Evolutionary conservation across 2,329 filamentous ascomycete genomes (phyloP).

Genomic region (Fusarium dimerum): DNA sequence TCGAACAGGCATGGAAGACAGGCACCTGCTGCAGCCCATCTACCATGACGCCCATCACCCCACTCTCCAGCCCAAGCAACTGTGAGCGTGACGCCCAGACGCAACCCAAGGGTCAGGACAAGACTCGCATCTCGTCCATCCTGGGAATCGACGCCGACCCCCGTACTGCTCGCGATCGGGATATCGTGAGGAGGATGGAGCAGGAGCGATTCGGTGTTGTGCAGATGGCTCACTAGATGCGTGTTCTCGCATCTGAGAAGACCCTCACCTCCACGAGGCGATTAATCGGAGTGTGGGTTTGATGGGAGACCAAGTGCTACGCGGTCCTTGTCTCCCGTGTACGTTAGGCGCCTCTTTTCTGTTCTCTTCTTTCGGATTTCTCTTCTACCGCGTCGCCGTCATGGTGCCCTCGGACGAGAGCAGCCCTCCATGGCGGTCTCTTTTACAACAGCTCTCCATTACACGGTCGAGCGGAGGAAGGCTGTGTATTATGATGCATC

Average conservation of each 20-base stretch:
- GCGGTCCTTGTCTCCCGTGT: constrained; percentile 13
- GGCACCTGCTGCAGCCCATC: constrained; percentile 43
- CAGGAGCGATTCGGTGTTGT: constrained; percentile 46
- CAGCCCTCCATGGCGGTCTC: not conserved
- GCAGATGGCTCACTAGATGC: constrained; percentile 27
- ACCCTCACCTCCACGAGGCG: constrained; percentile 9
- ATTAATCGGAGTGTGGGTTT: constrained; percentile 13
- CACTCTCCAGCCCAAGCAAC: constrained; percentile 52
- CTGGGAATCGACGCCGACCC: constrained; percentile 61
- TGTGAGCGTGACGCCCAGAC: constrained; percentile 43
- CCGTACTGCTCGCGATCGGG: constrained; percentile 57
- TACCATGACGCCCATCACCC: constrained; percentile 52
- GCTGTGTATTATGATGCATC: constrained; percentile 10
- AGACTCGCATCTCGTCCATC: constrained; percentile 64
- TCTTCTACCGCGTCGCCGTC: constrained; percentile 17
- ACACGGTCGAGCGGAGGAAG: not conserved
- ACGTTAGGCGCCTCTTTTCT: constrained; percentile 17
- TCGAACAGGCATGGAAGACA: constrained; percentile 71
- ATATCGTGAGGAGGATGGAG: constrained; percentile 58
- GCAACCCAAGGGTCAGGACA: constrained; percentile 45
- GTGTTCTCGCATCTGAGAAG: constrained; percentile 2
- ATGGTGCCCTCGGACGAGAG: constrained; percentile 6
- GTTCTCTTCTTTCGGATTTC: constrained; percentile 17
- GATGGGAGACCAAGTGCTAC: constrained; percentile 4
- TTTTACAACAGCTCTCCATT: not conserved